A percentile compares a stretch with the other conserved stretches of the same genome.
These are phyloP conservation scores for Daldinia childiae DNA, from an alignment of 495 filamentous ascomycete species.

Conservation along the genomic window DNA sequence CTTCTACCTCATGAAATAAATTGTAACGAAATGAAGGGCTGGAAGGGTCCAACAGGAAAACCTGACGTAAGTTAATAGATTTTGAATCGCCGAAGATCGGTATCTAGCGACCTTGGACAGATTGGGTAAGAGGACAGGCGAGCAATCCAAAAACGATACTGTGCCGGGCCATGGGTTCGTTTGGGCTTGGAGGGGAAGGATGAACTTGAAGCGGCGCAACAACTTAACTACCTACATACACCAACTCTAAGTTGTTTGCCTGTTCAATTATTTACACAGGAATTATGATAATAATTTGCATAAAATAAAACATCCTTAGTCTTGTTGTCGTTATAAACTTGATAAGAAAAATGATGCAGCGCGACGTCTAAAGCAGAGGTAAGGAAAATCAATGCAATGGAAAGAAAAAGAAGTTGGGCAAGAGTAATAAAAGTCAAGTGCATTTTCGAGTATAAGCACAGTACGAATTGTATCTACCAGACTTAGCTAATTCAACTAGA, in stretches of 20 bases:
- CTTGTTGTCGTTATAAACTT: not conserved
- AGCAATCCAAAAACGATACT: conserved; percentile 25
- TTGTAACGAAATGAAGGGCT: conserved; percentile 24
- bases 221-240: not conserved
- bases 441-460: conserved; percentile 20
- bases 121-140: conserved; percentile 42
- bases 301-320: not conserved
- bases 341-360: not conserved
- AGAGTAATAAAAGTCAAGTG: conserved; percentile 5
- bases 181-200: not conserved
- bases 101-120: conserved; percentile 34
- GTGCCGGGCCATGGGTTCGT: conserved; percentile 3
- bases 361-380: not conserved
- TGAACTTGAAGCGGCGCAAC: not conserved
- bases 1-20: conserved; percentile 16
- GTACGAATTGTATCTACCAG: conserved; percentile 30
- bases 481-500: conserved; percentile 12
- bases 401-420: conserved; percentile 8
- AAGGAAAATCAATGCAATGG: not conserved
- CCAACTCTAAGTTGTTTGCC: not conserved
- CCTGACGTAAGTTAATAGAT: conserved; percentile 39
- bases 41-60: conserved; percentile 34
- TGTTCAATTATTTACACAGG: not conserved
- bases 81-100: conserved; percentile 39
- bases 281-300: not conserved